Evolutionary conservation across 2,329 filamentous ascomycete species (phyloP), one percentile per base, ranked within the genome.

Genomic region (Lojkania enalia): DNA sequence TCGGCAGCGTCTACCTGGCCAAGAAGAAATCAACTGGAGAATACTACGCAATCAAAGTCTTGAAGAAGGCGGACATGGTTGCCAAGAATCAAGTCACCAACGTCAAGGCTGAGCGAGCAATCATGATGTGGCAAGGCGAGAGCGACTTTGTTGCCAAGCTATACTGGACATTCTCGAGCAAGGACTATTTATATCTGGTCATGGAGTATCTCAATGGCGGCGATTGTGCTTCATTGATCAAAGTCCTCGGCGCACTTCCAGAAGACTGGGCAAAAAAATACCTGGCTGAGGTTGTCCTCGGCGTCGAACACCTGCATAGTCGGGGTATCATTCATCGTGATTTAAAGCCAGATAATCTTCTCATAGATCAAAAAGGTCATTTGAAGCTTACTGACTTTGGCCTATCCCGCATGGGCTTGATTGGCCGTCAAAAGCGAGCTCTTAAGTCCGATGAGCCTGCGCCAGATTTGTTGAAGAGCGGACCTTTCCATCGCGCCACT

Each of bases 51-150:
- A 97, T 99, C 74, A 99, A 99, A 66, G 94, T 97, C 1, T 72
- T 99, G 48, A 97, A 97, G 67, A 99, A 99, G 72, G 91, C 94
- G n/a, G 94, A 99, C 76, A 99, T 99, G 94, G 90, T 99, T 51
- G 94, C 94, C 50, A 99, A 99, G 73, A 99, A 99, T 68, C 94
- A 99, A 67, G 91, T 99, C 58, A 96, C 94, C 57, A 99, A 99
- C 64, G 94, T 99, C 63, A 97, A 99, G 72, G 94, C 95, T 6
- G 94, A 99, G 72, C 83, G 94, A 55, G 95, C 95, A 16, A 99
- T 99, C 66, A 97, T 99, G 94, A 99, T 99, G 94, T 97, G 94
- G 89, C 94, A 99, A 73, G 94, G 94, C 16, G 90, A 97, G 70
- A 99, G 95, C 68, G 94, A 99, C 48, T 99, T 99, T 67, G 94